phyloP scores from a whole-genome alignment of 345 rosid species.

The Populus pruinosa region DNA sequence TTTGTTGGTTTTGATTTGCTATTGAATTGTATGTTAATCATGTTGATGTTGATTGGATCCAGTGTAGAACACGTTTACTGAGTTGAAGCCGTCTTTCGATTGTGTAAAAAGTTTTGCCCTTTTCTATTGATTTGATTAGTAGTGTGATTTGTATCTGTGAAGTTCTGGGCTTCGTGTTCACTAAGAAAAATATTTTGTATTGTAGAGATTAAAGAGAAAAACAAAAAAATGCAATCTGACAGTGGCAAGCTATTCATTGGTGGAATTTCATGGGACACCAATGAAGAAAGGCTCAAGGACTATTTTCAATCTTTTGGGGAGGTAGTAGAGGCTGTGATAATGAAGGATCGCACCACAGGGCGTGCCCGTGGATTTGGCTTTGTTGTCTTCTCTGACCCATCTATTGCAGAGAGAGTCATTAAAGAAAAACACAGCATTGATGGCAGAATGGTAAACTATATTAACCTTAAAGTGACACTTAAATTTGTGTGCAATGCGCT shows the following conservation, averaged over 20 bases:
- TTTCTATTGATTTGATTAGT: slow-evolving; percentile 8
- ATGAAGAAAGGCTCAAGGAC: slow-evolving; percentile 90
- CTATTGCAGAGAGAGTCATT: slow-evolving; percentile 85
- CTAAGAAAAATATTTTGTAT: not conserved
- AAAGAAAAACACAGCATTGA: slow-evolving; percentile 84
- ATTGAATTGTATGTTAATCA: not conserved
- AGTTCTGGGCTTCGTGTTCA: slow-evolving; percentile 16
- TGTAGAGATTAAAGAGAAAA: slow-evolving; percentile 26
- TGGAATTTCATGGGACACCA: slow-evolving; percentile 98
- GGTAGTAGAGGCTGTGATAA: slow-evolving; percentile 92
- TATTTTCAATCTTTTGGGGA: slow-evolving; percentile 84
- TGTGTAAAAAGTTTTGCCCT: not conserved
- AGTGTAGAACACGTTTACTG: slow-evolving; percentile 11
- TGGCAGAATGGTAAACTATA: slow-evolving; percentile 75
- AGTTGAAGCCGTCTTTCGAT: slow-evolving; percentile 1
- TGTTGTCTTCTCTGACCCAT: slow-evolving; percentile 84
- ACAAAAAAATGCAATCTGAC: slow-evolving; percentile 73
- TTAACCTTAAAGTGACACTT: slow-evolving; percentile 5
- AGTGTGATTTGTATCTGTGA: slow-evolving; percentile 16
- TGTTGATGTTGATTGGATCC: slow-evolving; percentile 31
- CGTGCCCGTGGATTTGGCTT: slow-evolving; percentile 99
- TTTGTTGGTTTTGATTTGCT: slow-evolving; percentile 7
- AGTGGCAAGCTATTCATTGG: slow-evolving; percentile 92
- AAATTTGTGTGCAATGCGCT: slow-evolving; percentile 3
- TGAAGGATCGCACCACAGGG: slow-evolving; percentile 97